Conservation (phyloP, 768 basidiomycete genomes). For the Tylopilus balloui region DNA sequence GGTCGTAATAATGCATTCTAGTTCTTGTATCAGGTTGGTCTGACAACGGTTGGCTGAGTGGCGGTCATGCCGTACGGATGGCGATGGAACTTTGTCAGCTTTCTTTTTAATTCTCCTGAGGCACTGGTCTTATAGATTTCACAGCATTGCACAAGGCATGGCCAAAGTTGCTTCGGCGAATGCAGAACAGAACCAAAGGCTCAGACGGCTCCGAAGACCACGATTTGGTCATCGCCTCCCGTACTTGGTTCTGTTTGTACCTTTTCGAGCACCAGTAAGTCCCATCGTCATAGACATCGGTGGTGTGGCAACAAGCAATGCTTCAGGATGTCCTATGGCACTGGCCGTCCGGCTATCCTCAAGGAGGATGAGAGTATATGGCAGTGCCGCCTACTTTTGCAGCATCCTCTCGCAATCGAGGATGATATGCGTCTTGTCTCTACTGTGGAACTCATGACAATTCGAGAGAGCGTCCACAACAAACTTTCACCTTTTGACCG, state of each 20-base stretch:
- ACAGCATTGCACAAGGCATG: constrained; percentile 89
- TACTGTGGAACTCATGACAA: constrained; percentile 87
- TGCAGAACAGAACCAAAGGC: constrained; percentile 56
- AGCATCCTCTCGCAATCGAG: constrained; percentile 84
- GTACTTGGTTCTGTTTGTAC: constrained; percentile 92
- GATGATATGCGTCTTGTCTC: constrained; percentile 95
- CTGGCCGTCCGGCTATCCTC: constrained; percentile 87
- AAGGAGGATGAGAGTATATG: constrained; percentile 90
- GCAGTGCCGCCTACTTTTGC: constrained; percentile 72
- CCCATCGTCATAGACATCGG: not conserved
- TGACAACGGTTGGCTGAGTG: constrained; percentile 92
- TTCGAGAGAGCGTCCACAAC: constrained; percentile 84
- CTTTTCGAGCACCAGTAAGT: constrained; percentile 92
- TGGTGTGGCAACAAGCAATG: not conserved
- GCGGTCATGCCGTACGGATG: constrained; percentile 96
- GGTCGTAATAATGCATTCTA: constrained; percentile 26
- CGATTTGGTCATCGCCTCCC: constrained; percentile 73
- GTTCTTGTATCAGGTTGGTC: constrained; percentile 93
- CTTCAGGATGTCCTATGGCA: constrained; percentile 87
- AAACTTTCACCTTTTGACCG: constrained; percentile 75
- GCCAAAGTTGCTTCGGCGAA: constrained; percentile 73
- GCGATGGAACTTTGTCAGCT: constrained; percentile 85
- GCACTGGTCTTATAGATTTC: constrained; percentile 7
- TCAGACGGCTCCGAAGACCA: constrained; percentile 58
- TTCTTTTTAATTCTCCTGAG: not conserved